Evolutionary conservation across 495 filamentous ascomycete genomes (phyloP), one percentile per base, ranked within the genome.

Genomic region (Trichoderma reesei): DNA sequence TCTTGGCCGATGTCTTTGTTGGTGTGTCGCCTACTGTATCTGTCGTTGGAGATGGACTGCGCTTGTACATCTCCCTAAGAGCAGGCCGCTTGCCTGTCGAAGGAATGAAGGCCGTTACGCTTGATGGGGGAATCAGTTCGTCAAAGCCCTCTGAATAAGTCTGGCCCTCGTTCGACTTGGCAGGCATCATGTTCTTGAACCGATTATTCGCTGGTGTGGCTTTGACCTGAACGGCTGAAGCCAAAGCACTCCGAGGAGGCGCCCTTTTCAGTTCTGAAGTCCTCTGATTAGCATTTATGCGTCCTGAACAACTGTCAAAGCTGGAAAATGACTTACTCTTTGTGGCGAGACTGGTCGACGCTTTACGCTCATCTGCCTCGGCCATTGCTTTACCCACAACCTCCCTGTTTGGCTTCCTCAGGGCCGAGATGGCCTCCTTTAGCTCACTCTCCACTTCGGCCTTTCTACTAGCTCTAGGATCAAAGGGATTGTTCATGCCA

Each of bases 331-430:
- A 65, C 70, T 72, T 67, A 72, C 71, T 73, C 56, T 66, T 72
- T 13, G 73, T 71, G 33, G 69, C 71, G 20, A 76, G 61, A 62
- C 75, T 70, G 42, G 72, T 70, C 46, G 70, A 70, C 62, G 76
- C 64, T 41, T 89, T 81, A 69, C 83, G 85, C 66, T 89, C 87
- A 10, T 84, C 84, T 62, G 84, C 86, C 4, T 93, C 86, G 7
- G 83, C 88, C 44, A 91, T 78, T 60, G 87, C 86, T 67, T 86
- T 86, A 13, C 85, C 86, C 13, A 89, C 90, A 48, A 93, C 77
- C 6, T 87, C 82, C 63, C 94, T 82, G 70, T 97, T 96, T 5
- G 94, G 94, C 72, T 88, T 96, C 68, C 91, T 90, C 36, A 98
- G 77, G 1, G 89, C 80, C 11, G 83, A 78, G 65, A 98, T 97